Percentiles rank a stretch among this genome's conserved stretches.
Evolutionary conservation across 2,329 filamentous ascomycete genomes (phyloP).

Genomic region (Pseudogymnoascus sp.): DNA sequence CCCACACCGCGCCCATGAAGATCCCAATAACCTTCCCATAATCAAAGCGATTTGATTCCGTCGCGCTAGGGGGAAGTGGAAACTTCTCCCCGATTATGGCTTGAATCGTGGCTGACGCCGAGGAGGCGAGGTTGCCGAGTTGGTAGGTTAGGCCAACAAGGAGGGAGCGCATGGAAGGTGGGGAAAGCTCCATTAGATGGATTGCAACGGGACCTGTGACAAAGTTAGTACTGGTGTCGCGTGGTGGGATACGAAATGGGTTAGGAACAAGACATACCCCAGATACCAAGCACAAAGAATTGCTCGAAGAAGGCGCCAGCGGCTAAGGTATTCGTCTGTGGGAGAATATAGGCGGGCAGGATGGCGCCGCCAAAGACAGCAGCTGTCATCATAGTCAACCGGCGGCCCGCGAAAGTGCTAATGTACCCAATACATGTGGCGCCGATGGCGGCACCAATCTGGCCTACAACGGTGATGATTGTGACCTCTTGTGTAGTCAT

Average conservation of each 20-base stretch:
- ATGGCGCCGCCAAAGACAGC: conserved; percentile 58
- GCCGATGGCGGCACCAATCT: conserved; percentile 60
- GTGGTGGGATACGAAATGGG: neutral
- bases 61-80: conserved; percentile 51
- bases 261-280: conserved; percentile 40
- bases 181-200: conserved; percentile 63
- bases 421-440: conserved; percentile 59
- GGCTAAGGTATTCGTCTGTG: conserved; percentile 53
- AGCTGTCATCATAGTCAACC: conserved; percentile 59
- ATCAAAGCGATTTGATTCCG: conserved; percentile 48
- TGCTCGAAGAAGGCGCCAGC: conserved; percentile 78
- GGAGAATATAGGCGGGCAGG: conserved; percentile 74
- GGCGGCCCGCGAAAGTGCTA: conserved; percentile 60
- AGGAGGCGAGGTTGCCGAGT: conserved; percentile 64
- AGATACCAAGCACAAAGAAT: conserved; percentile 68
- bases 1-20: conserved; percentile 78
- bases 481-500: conserved; percentile 38
- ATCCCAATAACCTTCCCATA: conserved; percentile 80
- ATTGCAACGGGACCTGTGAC: conserved; percentile 52
- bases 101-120: conserved; percentile 65
- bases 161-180: conserved; percentile 57
- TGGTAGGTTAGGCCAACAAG: conserved; percentile 65
- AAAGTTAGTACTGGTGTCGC: neutral
- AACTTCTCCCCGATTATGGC: conserved; percentile 71
- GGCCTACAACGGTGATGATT: conserved; percentile 61